Percentiles rank a stretch among this genome's conserved stretches.
Evolutionary conservation across 2,329 filamentous ascomycete species (phyloP).

Genomic region (Coniochaeta sp.): DNA sequence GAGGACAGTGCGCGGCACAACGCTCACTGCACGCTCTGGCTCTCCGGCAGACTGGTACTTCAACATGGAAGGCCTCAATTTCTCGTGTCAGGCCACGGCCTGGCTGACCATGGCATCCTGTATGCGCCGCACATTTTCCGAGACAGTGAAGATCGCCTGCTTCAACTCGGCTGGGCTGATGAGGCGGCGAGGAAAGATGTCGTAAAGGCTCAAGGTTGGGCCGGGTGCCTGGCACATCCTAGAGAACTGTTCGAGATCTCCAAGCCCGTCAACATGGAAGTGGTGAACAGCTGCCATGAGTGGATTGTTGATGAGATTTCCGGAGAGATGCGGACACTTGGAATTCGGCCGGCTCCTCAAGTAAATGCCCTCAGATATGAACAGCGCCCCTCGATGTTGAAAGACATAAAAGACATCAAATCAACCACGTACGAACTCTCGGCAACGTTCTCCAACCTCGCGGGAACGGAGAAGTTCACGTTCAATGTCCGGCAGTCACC

Average conservation of each 20-base stretch:
- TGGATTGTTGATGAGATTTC: neutral
- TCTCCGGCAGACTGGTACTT: neutral
- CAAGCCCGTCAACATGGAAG: neutral
- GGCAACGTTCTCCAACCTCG: neutral
- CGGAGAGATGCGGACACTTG: neutral
- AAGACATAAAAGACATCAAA: neutral
- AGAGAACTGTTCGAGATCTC: neutral
- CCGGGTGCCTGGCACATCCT: neutral
- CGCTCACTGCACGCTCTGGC: neutral
- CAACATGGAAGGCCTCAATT: neutral
- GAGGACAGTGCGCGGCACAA: neutral
- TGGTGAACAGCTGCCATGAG: neutral
- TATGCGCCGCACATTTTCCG: slow-evolving; percentile 16
- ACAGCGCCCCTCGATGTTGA: neutral
- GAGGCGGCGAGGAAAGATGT: neutral
- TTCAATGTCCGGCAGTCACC: neutral
- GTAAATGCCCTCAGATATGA: neutral
- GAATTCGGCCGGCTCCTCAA: neutral
- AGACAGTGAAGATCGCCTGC: slow-evolving; percentile 6
- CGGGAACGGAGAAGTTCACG: neutral
- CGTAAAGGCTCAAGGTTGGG: neutral
- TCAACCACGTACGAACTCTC: neutral
- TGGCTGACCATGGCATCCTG: slow-evolving; percentile 12
- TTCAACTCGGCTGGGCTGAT: neutral
- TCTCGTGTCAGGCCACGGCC: neutral